A percentile compares a stretch with the other conserved stretches of the same genome.
These are phyloP conservation scores for Pholiota molesta DNA, from an alignment of 768 basidiomycete species.

Conservation along the genomic window DNA sequence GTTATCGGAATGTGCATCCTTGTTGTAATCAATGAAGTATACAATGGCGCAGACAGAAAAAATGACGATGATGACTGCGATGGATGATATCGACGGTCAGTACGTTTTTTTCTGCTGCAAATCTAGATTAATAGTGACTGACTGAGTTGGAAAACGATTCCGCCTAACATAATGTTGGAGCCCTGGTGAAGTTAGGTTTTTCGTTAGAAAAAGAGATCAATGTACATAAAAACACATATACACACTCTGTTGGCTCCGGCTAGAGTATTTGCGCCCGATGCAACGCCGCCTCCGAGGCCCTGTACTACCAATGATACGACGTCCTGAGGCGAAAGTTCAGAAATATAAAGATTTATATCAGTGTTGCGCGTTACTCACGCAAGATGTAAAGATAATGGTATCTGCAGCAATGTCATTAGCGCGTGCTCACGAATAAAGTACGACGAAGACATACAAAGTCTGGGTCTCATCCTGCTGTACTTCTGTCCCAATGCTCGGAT, in stretches of 20 bases:
- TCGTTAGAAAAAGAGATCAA: no score
- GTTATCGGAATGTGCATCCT: conserved; percentile 17
- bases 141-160: conserved; percentile 52
- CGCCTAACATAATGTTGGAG: conserved; percentile 53
- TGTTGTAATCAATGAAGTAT: conserved; percentile 44
- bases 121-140: background rate
- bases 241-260: conserved; percentile 18
- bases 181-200: conserved; percentile 32
- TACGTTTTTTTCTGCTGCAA: background rate
- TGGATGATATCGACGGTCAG: background rate
- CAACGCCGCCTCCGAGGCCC: conserved; percentile 55
- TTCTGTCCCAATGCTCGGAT: conserved; percentile 44
- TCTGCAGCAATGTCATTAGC: conserved; percentile 30
- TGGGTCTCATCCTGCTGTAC: conserved; percentile 50
- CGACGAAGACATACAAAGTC: background rate
- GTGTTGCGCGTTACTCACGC: conserved; percentile 21
- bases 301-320: conserved; percentile 56
- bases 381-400: conserved; percentile 44
- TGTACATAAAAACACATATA: no score
- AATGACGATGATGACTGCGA: conserved; percentile 42
- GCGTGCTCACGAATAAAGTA: no score
- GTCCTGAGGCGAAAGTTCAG: conserved; percentile 33
- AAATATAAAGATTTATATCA: no score
- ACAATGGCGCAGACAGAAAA: conserved; percentile 44
- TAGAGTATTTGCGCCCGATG: conserved; percentile 31